Base-by-base conservation (phyloP, 75 land plant species). In the Pinus tabuliformis region DNA sequence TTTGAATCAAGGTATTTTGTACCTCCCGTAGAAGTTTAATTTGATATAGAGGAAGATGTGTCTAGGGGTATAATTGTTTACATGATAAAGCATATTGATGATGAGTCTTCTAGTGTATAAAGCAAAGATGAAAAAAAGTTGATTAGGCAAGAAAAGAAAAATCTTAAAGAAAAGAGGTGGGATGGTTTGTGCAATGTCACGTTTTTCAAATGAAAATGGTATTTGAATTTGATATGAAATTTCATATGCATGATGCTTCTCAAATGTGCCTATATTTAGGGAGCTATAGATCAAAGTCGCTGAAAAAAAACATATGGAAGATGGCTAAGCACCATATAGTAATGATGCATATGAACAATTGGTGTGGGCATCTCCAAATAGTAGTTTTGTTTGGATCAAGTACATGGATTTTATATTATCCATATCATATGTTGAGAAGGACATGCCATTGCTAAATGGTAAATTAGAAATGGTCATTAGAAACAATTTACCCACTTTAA, bases 361-460 rank as follows among this genome's bases (percentile, higher is more conserved):
- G 45, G 88, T 97, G 24, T 81, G 92, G 72, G 80, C 85, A 54
- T 95, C 99, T 33, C 99, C 99, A 11, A 92, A 95, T 77, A 97
- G 91, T 78, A 61, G 28, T 13, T 22, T 61, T 83, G 86, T 91
- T 4, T 97, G 98, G 99, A 92, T 97, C 56, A 89, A 97, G 36
- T 97, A 95, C 80, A 97, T 97, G 95, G 93, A 84, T 21, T 95
- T 83, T 70, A 62, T 87, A 82, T 73, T 97, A n/a, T 75, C 80
- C 56, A 71, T 81, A 77, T 94, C 90, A 82, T 94, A 95, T 72
- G 77, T 90, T 59, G 92, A 95, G 73, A 92, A 89, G 77, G 98
- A 17, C 98, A 95, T 14, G 80, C 83, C 6, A 79, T 91, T 79
- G 98, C 98, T 85, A 91, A 97, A 81, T 88, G 99, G 99, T 94